These are phyloP conservation scores for Stachybotrys elegans DNA, from an alignment of 2,329 filamentous ascomycete species.

Conservation along the genomic window DNA sequence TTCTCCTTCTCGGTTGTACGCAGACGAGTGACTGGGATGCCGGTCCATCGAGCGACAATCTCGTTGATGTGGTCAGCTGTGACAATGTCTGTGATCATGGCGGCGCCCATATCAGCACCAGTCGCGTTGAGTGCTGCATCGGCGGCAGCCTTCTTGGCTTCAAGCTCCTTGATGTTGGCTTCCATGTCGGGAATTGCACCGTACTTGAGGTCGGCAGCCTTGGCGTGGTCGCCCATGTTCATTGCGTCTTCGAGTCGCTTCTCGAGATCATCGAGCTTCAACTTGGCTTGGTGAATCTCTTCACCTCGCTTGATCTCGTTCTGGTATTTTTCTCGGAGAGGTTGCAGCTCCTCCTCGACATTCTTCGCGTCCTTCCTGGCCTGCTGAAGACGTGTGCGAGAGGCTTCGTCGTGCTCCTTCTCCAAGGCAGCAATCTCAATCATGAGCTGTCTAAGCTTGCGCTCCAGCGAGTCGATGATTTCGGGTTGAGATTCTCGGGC, in stretches of 20 bases:
- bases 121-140: constrained; percentile 63
- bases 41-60: constrained; percentile 96
- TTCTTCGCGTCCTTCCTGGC: constrained; percentile 91
- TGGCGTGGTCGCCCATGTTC: constrained; percentile 75
- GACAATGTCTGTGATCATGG: constrained; percentile 87
- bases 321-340: constrained; percentile 92
- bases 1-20: constrained; percentile 98
- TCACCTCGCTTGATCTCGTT: constrained; percentile 86
- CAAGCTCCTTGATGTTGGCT: constrained; percentile 71
- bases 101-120: constrained; percentile 55
- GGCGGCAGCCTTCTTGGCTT: constrained; percentile 71
- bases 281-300: constrained; percentile 88
- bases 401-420: constrained; percentile 91
- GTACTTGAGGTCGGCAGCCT: constrained; percentile 91
- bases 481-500: constrained; percentile 95
- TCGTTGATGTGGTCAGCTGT: constrained; percentile 98
- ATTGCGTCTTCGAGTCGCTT: constrained; percentile 93
- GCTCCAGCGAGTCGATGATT: constrained; percentile 89
- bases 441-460: constrained; percentile 82
- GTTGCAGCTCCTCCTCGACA: constrained; percentile 86
- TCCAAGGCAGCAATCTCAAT: constrained; percentile 96
- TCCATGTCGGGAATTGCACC: constrained; percentile 95
- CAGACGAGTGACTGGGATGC: constrained; percentile 90
- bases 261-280: constrained; percentile 88
- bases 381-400: constrained; percentile 72